Percentiles rank a stretch among this genome's conserved stretches.
Evolutionary conservation across 352 stramenopile species (phyloP).

Genomic region (Phytophthora megakarya): DNA sequence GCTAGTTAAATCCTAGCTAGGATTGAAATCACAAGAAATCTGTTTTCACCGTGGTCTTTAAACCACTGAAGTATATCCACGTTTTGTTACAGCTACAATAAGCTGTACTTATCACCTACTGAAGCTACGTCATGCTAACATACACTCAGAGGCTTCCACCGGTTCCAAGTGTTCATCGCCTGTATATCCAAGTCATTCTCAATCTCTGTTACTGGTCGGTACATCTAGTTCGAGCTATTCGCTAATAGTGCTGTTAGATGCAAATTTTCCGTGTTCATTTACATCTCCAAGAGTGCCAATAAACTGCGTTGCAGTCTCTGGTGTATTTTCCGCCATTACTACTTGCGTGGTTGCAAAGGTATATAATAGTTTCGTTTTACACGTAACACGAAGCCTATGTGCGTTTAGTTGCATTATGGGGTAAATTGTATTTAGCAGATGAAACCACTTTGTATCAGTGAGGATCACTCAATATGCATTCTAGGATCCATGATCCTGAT

Average conservation of each 20-base stretch:
- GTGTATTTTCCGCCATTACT: no score
- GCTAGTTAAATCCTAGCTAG: conserved; percentile 2
- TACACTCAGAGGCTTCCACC: conserved; percentile 1
- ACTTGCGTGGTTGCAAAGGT: no score
- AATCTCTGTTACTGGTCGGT: neutral
- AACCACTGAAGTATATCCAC: neutral
- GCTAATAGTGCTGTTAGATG: neutral
- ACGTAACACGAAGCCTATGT: no score
- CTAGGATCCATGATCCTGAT: no score
- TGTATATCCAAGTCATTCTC: neutral
- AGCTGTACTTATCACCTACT: conserved; percentile 7
- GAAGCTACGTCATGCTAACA: neutral
- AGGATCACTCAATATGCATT: no score
- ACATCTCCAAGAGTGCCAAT: no score
- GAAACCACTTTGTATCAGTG: no score
- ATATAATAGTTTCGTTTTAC: no score
- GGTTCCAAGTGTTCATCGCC: neutral
- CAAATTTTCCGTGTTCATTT: neutral
- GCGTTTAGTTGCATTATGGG: no score
- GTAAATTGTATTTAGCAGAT: no score
- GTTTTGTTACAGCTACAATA: conserved; percentile 2
- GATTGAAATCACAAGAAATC: neutral
- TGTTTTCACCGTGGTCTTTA: neutral
- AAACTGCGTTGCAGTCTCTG: no score
- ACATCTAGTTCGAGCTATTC: neutral